Conservation (phyloP, 2,329 filamentous ascomycete genomes). For the Chrysoporthe deuterocubensis region DNA sequence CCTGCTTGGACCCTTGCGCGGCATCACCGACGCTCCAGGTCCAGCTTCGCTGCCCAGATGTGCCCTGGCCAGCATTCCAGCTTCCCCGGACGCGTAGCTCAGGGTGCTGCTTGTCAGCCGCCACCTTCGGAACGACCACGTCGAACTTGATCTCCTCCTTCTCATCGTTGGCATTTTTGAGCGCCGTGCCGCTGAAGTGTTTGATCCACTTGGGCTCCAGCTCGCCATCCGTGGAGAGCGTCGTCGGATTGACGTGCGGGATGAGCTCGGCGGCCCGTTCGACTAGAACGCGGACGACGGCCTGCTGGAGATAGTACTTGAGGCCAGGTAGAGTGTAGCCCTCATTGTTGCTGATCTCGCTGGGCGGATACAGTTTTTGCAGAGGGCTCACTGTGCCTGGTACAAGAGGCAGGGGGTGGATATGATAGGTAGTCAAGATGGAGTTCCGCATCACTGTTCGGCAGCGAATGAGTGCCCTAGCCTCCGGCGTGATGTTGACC, state of each 20-base stretch:
- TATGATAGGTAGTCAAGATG: constrained; percentile 50
- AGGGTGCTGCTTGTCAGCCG: constrained; percentile 1
- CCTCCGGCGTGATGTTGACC: constrained; percentile 49
- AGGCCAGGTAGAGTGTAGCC: constrained; percentile 52
- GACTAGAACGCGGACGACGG: constrained; percentile 46
- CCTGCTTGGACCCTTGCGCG: constrained; percentile 19
- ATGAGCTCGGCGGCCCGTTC: constrained; percentile 39
- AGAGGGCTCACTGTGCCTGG: constrained; percentile 38
- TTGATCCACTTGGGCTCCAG: constrained; percentile 36
- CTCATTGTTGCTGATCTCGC: constrained; percentile 37
- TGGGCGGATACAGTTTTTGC: constrained; percentile 47
- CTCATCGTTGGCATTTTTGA: constrained; percentile 21
- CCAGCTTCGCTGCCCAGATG: constrained; percentile 23
- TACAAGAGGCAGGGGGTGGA: constrained; percentile 43
- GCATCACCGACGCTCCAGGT: constrained; percentile 28
- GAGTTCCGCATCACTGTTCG: constrained; percentile 49
- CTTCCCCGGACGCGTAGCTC: constrained; percentile 27
- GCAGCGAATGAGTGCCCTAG: constrained; percentile 48
- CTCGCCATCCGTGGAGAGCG: constrained; percentile 15
- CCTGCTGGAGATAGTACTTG: constrained; percentile 50
- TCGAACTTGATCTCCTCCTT: constrained; percentile 21
- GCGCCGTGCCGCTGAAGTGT: constrained; percentile 37
- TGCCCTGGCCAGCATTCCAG: constrained; percentile 22
- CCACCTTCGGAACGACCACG: constrained; percentile 1
- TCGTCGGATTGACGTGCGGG: constrained; percentile 27